Conservation (phyloP, 352 stramenopile genomes). For the Phytophthora multivora region DNA sequence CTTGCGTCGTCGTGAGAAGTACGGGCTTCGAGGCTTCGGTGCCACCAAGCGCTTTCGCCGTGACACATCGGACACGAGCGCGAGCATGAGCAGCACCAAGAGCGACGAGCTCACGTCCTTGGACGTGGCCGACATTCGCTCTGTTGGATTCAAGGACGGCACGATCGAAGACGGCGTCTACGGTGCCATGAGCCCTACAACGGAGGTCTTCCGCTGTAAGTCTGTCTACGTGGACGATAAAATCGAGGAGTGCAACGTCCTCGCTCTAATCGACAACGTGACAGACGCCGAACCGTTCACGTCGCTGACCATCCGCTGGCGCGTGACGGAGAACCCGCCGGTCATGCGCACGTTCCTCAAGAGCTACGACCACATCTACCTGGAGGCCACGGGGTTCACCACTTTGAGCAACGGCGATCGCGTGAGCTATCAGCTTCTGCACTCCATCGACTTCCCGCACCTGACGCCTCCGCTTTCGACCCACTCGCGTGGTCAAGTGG, state of each 20-base stretch:
- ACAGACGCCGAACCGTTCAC: conserved; percentile 28
- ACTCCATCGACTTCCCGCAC: conserved; percentile 38
- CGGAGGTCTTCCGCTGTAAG: conserved; percentile 35
- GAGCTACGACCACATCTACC: conserved; percentile 45
- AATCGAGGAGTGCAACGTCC: conserved; percentile 34
- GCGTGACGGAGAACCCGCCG: conserved; percentile 33
- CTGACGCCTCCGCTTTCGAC: conserved; percentile 26
- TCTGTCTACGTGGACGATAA: conserved; percentile 37
- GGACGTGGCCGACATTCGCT: conserved; percentile 32
- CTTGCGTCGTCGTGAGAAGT: conserved; percentile 31
- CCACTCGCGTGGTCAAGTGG: conserved; percentile 27
- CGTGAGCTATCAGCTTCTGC: conserved; percentile 36
- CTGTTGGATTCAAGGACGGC: conserved; percentile 29
- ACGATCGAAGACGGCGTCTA: conserved; percentile 41
- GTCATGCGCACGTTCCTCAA: conserved; percentile 35
- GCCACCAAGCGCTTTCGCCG: conserved; percentile 26
- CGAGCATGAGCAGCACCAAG: conserved; percentile 31
- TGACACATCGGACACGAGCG: conserved; percentile 26
- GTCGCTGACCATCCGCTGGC: conserved; percentile 25
- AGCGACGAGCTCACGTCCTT: conserved; percentile 32
- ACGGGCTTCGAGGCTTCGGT: conserved; percentile 27
- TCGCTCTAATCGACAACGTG: conserved; percentile 36
- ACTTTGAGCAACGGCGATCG: conserved; percentile 25
- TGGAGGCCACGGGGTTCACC: conserved; percentile 39
- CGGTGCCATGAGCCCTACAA: conserved; percentile 35